Percentiles rank a stretch among this genome's conserved stretches.
These are phyloP conservation scores for Aphanoascus verrucosus DNA, from an alignment of 2,329 filamentous ascomycete genomes.

Conservation along the genomic window DNA sequence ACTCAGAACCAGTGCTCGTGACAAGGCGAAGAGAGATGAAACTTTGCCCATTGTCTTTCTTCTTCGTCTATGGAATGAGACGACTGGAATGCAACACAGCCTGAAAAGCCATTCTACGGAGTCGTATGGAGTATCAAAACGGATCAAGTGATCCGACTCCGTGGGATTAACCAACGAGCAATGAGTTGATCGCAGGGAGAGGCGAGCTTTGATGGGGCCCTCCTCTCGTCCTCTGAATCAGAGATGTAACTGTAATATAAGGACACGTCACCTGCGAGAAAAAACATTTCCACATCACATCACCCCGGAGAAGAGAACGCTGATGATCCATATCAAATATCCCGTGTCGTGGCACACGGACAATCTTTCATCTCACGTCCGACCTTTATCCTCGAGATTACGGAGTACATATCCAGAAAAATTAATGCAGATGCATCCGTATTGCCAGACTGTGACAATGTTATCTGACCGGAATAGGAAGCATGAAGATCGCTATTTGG, in stretches of 20 bases:
- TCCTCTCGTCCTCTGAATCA: background rate
- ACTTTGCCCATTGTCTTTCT: background rate
- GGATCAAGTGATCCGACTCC: slow-evolving; percentile 2
- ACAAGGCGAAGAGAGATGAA: background rate
- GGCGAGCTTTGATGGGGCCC: background rate
- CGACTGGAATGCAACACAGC: no score
- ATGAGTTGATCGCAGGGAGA: background rate
- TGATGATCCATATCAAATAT: background rate
- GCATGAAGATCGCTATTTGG: no score
- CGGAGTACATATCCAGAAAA: background rate
- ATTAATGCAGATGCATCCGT: background rate
- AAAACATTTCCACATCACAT: background rate
- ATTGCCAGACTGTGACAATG: no score
- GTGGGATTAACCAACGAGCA: background rate
- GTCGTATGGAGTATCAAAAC: background rate
- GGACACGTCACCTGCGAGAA: background rate
- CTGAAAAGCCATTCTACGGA: no score
- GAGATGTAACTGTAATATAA: slow-evolving; percentile 3
- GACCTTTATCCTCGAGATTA: background rate
- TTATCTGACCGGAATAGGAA: no score
- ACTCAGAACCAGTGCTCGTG: background rate
- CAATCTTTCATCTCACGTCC: background rate
- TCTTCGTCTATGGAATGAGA: no score
- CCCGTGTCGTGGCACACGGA: background rate
- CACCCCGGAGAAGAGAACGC: background rate